These are phyloP conservation scores for Sechiopsis laciniata DNA, from an alignment of 306 rosid genomes.

Conservation along the genomic window DNA sequence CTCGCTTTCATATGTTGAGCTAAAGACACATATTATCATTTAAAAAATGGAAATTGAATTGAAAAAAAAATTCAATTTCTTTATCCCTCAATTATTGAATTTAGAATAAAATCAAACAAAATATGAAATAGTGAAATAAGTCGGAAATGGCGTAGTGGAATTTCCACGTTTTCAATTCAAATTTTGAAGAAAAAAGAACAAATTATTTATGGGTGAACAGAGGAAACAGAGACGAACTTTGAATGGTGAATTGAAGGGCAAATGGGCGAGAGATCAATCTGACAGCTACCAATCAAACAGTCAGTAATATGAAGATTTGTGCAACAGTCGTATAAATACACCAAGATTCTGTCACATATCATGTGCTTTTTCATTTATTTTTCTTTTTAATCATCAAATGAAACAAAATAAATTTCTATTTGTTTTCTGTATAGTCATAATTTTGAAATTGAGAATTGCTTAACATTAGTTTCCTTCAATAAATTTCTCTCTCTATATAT, in stretches of 20 bases:
- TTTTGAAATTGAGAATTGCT: no score
- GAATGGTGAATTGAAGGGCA: not conserved
- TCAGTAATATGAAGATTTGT: conserved; percentile 10
- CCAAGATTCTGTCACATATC: conserved; percentile 13
- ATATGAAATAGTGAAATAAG: not conserved
- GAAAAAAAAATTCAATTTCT: no score
- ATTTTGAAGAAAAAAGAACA: not conserved
- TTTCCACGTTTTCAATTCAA: conserved; percentile 10
- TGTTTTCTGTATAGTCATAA: not conserved
- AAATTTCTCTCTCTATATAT: no score
- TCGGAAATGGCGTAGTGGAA: not conserved
- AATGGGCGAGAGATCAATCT: not conserved
- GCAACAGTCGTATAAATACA: not conserved
- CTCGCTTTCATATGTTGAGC: no score
- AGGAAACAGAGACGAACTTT: not conserved
- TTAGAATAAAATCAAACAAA: not conserved
- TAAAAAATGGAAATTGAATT: no score
- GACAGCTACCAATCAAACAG: conserved; percentile 10
- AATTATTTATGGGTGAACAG: not conserved
- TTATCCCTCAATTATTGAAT: not conserved
- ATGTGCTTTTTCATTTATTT: not conserved
- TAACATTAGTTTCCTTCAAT: no score
- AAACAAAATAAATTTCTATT: not conserved
- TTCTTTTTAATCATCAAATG: not conserved
- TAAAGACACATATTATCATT: no score